Evolutionary conservation across 345 rosid species (phyloP), one percentile per base, ranked within the genome.

Genomic region (Boechera stricta): DNA sequence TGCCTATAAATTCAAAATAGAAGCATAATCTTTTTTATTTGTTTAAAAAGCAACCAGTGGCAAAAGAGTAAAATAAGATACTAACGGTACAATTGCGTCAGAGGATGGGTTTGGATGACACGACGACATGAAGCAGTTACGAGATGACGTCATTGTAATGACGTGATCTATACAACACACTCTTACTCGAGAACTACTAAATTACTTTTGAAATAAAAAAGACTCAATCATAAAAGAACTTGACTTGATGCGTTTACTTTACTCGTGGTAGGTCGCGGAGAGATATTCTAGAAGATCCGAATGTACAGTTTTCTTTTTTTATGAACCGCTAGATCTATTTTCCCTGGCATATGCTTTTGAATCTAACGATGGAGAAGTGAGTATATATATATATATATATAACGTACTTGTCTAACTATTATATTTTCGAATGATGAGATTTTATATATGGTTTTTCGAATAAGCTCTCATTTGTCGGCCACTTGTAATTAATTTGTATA

Each of bases 221-320:
- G 80, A 77, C 71, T 59, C 5, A 42, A 44, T 54, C 44, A n/a
- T n/a, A 3, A 12, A 21, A 26, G 6, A 3, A 1, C 26, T 77
- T 70, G 72, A 77, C 76, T 71, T 70, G 71, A 54, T 62, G 71
- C 80, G 80, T 77, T 70, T 64, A 77, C 71, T 70, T 70, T 54
- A 55, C 80, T 63, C 71, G 12, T 63, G 66, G 52, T 77, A 1
- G 76, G 75, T 77, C 75, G 32, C 6, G 8, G 48, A 42, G 33
- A 53, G 6, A 41, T 44, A 44, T 64, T 76, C 80, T 10, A 21
- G 1, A 61, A 60, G 4, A 63, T 28, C 42, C n/a, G 60, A 36
- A 4, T 10, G 5, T 13, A 64, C 36, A 28, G 0, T 11, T 10
- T 7, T 36, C n/a, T 70, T 33, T 42, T 28, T 28, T n/a, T 33